These are phyloP conservation scores for Agaricus sinodeliciosus DNA, from an alignment of 768 basidiomycete species.

Conservation along the genomic window DNA sequence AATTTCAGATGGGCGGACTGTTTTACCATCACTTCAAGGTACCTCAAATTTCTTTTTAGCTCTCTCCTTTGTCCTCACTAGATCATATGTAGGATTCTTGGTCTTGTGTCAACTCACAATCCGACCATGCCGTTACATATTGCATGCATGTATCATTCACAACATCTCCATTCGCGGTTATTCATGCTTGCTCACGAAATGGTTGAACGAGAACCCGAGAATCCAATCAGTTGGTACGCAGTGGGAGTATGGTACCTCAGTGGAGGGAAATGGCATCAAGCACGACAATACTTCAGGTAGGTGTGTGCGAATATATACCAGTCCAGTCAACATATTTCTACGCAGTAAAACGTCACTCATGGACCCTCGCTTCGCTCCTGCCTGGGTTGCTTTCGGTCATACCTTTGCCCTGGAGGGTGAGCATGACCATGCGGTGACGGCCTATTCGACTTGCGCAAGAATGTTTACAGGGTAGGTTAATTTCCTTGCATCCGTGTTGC, in stretches of 20 bases:
- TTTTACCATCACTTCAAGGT: slow-evolving; percentile 82
- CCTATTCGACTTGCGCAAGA: slow-evolving; percentile 93
- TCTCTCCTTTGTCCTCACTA: neutral
- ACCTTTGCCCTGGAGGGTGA: slow-evolving; percentile 97
- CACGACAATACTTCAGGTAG: slow-evolving; percentile 91
- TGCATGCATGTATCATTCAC: slow-evolving; percentile 96
- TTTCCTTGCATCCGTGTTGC: neutral
- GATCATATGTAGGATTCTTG: slow-evolving; percentile 59
- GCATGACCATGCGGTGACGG: slow-evolving; percentile 97
- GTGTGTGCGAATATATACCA: neutral
- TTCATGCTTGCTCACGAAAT: slow-evolving; percentile 97
- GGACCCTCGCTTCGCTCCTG: slow-evolving; percentile 93
- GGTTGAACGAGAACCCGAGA: slow-evolving; percentile 90
- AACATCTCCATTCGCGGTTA: slow-evolving; percentile 84
- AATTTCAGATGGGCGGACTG: slow-evolving; percentile 94
- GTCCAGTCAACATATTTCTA: neutral
- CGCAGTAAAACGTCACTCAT: slow-evolving; percentile 90
- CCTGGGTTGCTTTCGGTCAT: slow-evolving; percentile 97
- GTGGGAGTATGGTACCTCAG: slow-evolving; percentile 96
- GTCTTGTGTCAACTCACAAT: slow-evolving; percentile 78
- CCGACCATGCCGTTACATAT: slow-evolving; percentile 91
- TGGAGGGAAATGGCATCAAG: slow-evolving; percentile 82
- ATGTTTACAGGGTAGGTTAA: slow-evolving; percentile 83
- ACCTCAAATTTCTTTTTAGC: slow-evolving; percentile 1
- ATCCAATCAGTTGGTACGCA: slow-evolving; percentile 95